These are phyloP conservation scores for Lathyrus sativus DNA, from an alignment of 306 rosid genomes.

Conservation along the genomic window DNA sequence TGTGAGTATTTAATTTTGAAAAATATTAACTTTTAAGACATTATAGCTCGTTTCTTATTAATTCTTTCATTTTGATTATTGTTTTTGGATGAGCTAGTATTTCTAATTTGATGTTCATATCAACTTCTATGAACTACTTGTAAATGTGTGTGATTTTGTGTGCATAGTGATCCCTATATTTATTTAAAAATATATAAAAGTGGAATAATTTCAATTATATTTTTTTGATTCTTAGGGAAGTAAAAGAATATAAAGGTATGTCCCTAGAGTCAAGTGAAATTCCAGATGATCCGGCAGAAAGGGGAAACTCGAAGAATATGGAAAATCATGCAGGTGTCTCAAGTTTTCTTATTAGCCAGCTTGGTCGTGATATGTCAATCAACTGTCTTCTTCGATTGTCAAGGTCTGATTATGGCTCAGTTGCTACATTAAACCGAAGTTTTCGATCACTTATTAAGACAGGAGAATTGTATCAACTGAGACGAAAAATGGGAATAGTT, in stretches of 20 bases:
- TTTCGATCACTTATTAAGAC: conserved; percentile 56
- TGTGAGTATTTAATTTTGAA: conserved; percentile 35
- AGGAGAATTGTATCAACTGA: conserved; percentile 62
- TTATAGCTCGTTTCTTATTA: not conserved
- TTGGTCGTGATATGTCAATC: conserved; percentile 64
- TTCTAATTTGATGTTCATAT: not conserved
- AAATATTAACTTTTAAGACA: conserved; percentile 8
- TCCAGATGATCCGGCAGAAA: conserved; percentile 17
- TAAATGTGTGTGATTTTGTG: conserved; percentile 26
- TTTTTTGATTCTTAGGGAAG: not conserved
- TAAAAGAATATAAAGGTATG: not conserved
- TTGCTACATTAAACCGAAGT: conserved; percentile 54
- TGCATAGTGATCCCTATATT: conserved; percentile 25
- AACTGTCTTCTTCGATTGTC: conserved; percentile 57
- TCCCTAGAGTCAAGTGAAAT: not conserved
- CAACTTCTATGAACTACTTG: conserved; percentile 32
- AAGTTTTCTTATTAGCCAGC: conserved; percentile 48
- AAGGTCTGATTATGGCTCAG: conserved; percentile 68
- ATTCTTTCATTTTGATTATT: conserved; percentile 18
- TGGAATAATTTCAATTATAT: conserved; percentile 5
- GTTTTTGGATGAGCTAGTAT: conserved; percentile 20
- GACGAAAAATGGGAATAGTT: conserved; percentile 54
- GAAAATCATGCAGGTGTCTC: conserved; percentile 37
- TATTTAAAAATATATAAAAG: conserved; percentile 19
- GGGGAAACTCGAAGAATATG: conserved; percentile 21